Base-by-base conservation (phyloP, 2,329 filamentous ascomycete genomes). In the Pseudonectria buxi region DNA sequence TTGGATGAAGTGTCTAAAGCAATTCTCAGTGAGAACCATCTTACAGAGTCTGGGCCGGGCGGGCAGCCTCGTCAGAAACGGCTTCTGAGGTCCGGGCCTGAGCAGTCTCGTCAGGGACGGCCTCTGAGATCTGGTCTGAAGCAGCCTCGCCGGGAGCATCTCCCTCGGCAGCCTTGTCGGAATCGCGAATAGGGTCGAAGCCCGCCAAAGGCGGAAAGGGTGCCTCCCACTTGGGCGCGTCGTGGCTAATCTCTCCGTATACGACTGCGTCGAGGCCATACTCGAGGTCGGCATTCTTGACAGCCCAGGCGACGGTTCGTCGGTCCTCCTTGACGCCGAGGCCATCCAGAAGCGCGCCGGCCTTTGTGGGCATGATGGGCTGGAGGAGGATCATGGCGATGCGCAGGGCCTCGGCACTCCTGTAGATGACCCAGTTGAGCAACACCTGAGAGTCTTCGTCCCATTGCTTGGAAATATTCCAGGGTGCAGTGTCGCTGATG, bases 351-450 rank as follows among this genome's bases (percentile, higher is more conserved):
- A 95, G 61, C 46, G 76, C 65, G 10, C 63, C 62, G 30, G 86
- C 75, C 59, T 94, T 94, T 27, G 66, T 69, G 0, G 92, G 92
- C 74, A 98, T 94, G 54, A 89, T 86, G 2, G 92, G 88, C 59
- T 95, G 89, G 29, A 98, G 66, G 30, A 96, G 67, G 48, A 98
- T 95, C 11, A 81, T 86, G 1, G 72, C 68, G 15, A 95, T 76
- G 26, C 92, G 82, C 30, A 95, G 58, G 4, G 83, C 75, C 62
- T 98, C 92, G 7, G 81, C 75, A 28, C 72, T 69, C 28, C 83
- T 70, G 57, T 77, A 95, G 18, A 98, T 69, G 26, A 74, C 71
- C 47, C 70, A 67, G 45, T 81, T 65, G 12, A 81, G 62, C 3
- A 70, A 59, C 29, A 36, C 54, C 1, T 56, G 60, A 24, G 61